These are phyloP conservation scores for Sisymbrium irio DNA, from an alignment of 345 rosid species.

Conservation along the genomic window DNA sequence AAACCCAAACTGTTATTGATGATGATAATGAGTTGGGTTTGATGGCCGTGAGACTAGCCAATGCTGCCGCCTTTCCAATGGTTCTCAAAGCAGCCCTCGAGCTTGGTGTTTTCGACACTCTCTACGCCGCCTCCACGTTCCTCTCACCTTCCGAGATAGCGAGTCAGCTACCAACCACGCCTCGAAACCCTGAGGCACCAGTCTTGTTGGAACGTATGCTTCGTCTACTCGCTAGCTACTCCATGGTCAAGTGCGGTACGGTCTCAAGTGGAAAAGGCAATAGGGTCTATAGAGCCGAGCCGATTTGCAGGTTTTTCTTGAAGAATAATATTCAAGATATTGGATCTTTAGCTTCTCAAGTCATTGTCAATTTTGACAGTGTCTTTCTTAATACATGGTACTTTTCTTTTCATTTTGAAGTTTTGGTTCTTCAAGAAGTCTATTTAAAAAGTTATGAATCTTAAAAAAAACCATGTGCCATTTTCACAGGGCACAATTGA, in stretches of 20 bases:
- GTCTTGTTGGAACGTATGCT: constrained; percentile 46
- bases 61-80: constrained; percentile 39
- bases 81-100: constrained; percentile 44
- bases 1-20: neutral
- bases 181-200: constrained; percentile 42
- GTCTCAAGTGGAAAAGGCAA: constrained; percentile 5
- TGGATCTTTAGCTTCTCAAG: constrained; percentile 40
- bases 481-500: constrained; percentile 34
- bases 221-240: constrained; percentile 44
- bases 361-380: constrained; percentile 36
- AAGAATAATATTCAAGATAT: constrained; percentile 29
- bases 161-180: constrained; percentile 25
- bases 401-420: too few relatives aligned
- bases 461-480: neutral
- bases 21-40: constrained; percentile 2
- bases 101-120: constrained; percentile 42
- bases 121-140: constrained; percentile 25
- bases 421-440: neutral
- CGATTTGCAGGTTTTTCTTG: constrained; percentile 42
- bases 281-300: constrained; percentile 38
- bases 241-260: constrained; percentile 28
- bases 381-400: constrained; percentile 46
- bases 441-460: neutral
- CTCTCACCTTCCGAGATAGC: constrained; percentile 46
- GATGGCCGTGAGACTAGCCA: constrained; percentile 37